Conservation (phyloP, 257 asterid genomes). For the Voacanga thouarsii region DNA sequence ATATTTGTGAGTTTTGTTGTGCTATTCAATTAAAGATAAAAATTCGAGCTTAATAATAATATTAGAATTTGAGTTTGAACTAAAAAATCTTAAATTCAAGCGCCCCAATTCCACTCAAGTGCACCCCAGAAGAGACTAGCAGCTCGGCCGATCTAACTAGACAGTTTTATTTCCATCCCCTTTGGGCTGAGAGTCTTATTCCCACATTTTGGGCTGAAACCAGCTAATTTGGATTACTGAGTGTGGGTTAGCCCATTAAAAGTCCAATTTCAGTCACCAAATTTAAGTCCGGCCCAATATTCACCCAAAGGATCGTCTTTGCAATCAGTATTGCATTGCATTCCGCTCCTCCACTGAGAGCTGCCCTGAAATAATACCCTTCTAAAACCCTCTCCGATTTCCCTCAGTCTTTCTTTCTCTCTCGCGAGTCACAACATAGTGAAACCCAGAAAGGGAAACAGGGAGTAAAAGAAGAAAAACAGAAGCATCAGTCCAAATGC, state of each 20-base stretch:
- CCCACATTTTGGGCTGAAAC: no score
- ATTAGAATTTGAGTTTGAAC: no score
- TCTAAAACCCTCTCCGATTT: constrained; percentile 34
- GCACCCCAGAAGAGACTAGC: no score
- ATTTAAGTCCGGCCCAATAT: background rate
- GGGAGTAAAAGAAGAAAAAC: background rate
- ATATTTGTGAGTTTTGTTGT: no score
- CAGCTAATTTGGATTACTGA: background rate
- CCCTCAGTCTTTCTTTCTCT: background rate
- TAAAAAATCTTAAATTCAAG: no score
- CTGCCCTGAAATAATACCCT: constrained; percentile 20
- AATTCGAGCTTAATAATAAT: no score
- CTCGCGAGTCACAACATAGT: background rate
- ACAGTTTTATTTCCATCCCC: no score
- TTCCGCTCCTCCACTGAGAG: background rate
- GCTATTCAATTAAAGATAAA: no score
- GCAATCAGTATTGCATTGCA: background rate
- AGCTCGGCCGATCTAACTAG: no score
- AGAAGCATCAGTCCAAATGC: constrained; percentile 39
- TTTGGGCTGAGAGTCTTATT: background rate
- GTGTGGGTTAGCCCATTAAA: background rate
- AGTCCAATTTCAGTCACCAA: background rate
- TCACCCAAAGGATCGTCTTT: background rate
- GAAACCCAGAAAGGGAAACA: background rate
- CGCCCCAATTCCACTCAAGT: no score